Percentiles rank a stretch among this genome's conserved stretches.
Evolutionary conservation across 2,329 filamentous ascomycete species (phyloP).

Genomic region (Ophiocordyceps sinensis): DNA sequence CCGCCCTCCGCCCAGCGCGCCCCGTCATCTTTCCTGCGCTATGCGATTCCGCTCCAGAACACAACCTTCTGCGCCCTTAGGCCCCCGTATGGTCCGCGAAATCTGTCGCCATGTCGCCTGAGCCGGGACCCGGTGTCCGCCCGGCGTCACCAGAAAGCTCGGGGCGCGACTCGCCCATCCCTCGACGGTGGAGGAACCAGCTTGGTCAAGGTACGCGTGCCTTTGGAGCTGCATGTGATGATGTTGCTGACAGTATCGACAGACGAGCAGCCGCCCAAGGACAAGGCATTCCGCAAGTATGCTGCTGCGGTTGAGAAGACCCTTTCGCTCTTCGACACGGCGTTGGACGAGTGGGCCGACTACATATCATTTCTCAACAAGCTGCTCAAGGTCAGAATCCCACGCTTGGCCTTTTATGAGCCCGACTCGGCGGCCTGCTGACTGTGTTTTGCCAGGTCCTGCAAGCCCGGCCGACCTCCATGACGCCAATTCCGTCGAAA

Average conservation of each 20-base stretch:
- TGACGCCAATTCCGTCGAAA: conserved; percentile 66
- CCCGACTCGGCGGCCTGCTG: background rate
- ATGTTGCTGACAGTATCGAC: conserved; percentile 1
- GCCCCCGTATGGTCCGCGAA: conserved; percentile 11
- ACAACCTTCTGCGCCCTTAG: conserved; percentile 1
- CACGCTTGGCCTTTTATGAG: background rate
- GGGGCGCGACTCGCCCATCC: conserved; percentile 62
- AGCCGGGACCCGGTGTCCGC: conserved; percentile 39
- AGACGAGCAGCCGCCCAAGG: conserved; percentile 44
- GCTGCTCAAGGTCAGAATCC: conserved; percentile 58
- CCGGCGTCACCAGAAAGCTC: conserved; percentile 70
- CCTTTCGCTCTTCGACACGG: conserved; percentile 78
- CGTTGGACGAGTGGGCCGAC: conserved; percentile 96
- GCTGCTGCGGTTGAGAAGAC: conserved; percentile 76
- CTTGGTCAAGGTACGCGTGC: conserved; percentile 54
- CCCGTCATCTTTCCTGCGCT: background rate
- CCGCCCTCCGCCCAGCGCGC: background rate
- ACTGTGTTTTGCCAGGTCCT: conserved; percentile 45
- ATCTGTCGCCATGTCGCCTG: conserved; percentile 42
- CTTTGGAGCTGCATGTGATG: conserved; percentile 1
- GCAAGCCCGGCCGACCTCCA: conserved; percentile 65
- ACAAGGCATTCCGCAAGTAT: conserved; percentile 73
- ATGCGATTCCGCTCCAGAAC: conserved; percentile 2
- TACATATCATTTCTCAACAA: conserved; percentile 95
- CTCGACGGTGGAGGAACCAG: conserved; percentile 64